Evolutionary conservation across 176 grass and related monocot genomes (phyloP).

Genomic region (Zea mays): DNA sequence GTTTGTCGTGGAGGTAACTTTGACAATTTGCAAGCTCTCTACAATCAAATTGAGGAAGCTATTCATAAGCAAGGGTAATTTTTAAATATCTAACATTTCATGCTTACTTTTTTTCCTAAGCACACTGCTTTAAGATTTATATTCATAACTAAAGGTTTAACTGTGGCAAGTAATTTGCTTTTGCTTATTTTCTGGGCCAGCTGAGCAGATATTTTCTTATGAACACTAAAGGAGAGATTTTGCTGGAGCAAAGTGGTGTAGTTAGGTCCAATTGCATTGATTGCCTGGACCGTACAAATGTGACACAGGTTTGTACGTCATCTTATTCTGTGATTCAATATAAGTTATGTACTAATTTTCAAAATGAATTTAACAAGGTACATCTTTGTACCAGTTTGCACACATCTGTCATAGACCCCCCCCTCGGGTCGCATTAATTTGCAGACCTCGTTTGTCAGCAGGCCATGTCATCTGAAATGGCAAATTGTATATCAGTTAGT

Average conservation of each 20-base stretch:
- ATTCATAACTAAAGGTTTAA: conserved; percentile 44
- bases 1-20: conserved; percentile 84
- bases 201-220: conserved; percentile 99
- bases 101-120: conserved; percentile 17
- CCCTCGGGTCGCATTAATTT: background rate
- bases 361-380: background rate
- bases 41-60: conserved; percentile 65
- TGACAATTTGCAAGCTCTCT: conserved; percentile 79
- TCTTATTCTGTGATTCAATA: conserved; percentile 23
- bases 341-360: background rate
- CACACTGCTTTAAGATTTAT: conserved; percentile 28
- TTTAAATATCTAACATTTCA: conserved; percentile 35
- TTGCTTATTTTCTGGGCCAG: conserved; percentile 80
- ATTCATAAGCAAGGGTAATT: conserved; percentile 96
- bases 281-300: conserved; percentile 96
- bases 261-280: conserved; percentile 94
- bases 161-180: conserved; percentile 62
- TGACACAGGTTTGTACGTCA: conserved; percentile 71
- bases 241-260: conserved; percentile 80
- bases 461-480: background rate
- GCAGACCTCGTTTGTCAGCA: background rate
- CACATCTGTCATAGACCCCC: background rate
- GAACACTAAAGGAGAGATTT: conserved; percentile 72
- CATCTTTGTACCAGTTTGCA: background rate
- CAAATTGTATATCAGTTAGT: background rate